Evolutionary conservation across 352 stramenopile genomes (phyloP).

Genomic region (Phytophthora multivora): DNA sequence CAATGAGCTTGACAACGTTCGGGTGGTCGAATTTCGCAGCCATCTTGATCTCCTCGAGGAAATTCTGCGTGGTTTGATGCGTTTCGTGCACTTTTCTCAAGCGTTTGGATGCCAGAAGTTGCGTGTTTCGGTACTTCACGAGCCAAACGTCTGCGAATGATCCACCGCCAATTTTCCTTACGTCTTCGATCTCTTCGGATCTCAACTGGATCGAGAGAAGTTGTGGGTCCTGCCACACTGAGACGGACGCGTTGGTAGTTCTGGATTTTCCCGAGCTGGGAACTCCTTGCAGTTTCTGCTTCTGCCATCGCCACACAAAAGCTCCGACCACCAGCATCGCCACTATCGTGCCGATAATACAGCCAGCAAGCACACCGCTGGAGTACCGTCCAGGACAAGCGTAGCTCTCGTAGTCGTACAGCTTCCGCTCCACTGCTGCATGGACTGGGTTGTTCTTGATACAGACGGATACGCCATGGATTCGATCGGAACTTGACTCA

Average conservation of each 20-base stretch:
- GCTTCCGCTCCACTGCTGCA: background rate
- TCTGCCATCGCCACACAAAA: slow-evolving; percentile 15
- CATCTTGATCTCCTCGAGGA: slow-evolving; percentile 58
- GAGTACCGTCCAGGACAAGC: slow-evolving; percentile 14
- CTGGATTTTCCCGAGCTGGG: background rate
- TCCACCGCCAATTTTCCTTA: slow-evolving; percentile 47
- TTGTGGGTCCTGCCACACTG: slow-evolving; percentile 46
- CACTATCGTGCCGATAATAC: slow-evolving; percentile 12
- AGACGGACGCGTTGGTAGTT: slow-evolving; percentile 5
- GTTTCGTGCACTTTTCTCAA: slow-evolving; percentile 31
- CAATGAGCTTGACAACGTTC: slow-evolving; percentile 47
- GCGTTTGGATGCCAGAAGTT: slow-evolving; percentile 42
- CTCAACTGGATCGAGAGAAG: slow-evolving; percentile 45
- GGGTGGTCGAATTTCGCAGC: slow-evolving; percentile 46
- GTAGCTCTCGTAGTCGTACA: slow-evolving; percentile 11
- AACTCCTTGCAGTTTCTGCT: background rate
- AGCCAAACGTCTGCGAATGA: slow-evolving; percentile 48
- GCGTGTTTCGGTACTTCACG: slow-evolving; percentile 40
- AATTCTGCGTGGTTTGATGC: slow-evolving; percentile 33
- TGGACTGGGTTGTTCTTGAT: background rate
- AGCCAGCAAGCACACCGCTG: slow-evolving; percentile 11
- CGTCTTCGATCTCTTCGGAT: slow-evolving; percentile 48
- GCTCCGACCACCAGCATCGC: slow-evolving; percentile 6
- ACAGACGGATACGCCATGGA: slow-evolving; percentile 14
- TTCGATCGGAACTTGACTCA: background rate